phyloP scores from a whole-genome alignment of 352 stramenopile genomes.

The Phytopythium helicoides region DNA sequence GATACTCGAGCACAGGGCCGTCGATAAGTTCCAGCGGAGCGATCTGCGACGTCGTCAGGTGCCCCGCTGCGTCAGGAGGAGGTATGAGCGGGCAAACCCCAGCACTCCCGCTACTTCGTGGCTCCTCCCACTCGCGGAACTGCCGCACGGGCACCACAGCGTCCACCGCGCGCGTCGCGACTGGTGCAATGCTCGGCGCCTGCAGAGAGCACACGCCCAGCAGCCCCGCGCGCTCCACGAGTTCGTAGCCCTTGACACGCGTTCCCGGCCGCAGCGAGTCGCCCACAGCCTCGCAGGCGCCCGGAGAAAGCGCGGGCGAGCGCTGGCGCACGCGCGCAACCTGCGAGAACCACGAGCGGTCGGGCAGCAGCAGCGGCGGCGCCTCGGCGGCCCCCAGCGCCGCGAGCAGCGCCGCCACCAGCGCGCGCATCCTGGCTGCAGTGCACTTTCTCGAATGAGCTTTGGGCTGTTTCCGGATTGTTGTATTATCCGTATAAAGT shows the following conservation, averaged over 20 bases:
- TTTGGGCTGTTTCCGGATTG: background rate
- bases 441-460: conserved; percentile 7
- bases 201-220: conserved; percentile 64
- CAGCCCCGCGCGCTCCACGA: conserved; percentile 63
- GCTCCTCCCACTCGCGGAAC: background rate
- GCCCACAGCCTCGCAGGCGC: conserved; percentile 26
- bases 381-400: conserved; percentile 11
- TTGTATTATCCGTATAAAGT: too few species aligned
- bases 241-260: conserved; percentile 62
- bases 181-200: background rate
- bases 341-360: conserved; percentile 50
- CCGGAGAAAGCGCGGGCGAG: conserved; percentile 5
- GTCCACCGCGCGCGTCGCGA: conserved; percentile 13
- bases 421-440: background rate
- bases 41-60: background rate
- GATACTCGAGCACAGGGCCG: conserved; percentile 72
- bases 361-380: conserved; percentile 32
- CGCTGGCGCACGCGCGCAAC: conserved; percentile 29
- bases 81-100: background rate
- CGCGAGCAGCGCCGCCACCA: background rate
- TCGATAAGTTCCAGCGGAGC: conserved; percentile 6
- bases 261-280: conserved; percentile 35
- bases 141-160: background rate
- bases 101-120: background rate
- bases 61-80: background rate